Conservation (phyloP, 75 land plant genomes). For the Picea sitchensis region DNA sequence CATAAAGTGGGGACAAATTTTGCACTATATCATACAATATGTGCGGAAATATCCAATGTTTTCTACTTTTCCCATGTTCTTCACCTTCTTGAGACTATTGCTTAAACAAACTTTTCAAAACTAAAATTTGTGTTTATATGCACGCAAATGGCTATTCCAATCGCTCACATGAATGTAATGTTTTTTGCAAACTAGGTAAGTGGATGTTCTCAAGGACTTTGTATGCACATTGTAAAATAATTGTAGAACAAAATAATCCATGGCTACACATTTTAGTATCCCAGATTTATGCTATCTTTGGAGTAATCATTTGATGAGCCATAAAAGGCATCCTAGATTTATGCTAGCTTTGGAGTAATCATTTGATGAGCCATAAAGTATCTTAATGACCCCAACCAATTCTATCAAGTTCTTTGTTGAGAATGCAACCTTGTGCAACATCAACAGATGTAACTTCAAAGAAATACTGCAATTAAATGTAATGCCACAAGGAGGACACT, state of each 20-base stretch:
- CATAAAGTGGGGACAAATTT: conserved; percentile 1
- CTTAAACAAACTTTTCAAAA: neutral
- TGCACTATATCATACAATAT: conserved; percentile 3
- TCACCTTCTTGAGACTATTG: neutral
- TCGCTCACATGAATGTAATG: neutral
- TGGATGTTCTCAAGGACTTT: neutral
- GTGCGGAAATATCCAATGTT: neutral
- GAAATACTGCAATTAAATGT: conserved; percentile 1
- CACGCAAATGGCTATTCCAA: neutral
- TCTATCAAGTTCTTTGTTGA: neutral
- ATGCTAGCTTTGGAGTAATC: neutral
- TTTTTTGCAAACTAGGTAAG: neutral
- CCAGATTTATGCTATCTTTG: neutral
- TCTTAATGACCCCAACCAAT: neutral
- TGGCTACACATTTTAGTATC: neutral
- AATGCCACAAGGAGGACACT: neutral
- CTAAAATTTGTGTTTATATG: neutral
- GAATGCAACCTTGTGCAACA: neutral
- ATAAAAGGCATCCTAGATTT: neutral
- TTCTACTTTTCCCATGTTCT: neutral
- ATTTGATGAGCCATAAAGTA: neutral
- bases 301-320: neutral
- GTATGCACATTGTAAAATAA: neutral
- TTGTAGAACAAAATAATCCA: neutral
- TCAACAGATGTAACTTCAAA: neutral